A percentile compares a stretch with the other conserved stretches of the same genome.
These are phyloP conservation scores for Stellera chamaejasme DNA, from an alignment of 345 rosid species.

Conservation along the genomic window DNA sequence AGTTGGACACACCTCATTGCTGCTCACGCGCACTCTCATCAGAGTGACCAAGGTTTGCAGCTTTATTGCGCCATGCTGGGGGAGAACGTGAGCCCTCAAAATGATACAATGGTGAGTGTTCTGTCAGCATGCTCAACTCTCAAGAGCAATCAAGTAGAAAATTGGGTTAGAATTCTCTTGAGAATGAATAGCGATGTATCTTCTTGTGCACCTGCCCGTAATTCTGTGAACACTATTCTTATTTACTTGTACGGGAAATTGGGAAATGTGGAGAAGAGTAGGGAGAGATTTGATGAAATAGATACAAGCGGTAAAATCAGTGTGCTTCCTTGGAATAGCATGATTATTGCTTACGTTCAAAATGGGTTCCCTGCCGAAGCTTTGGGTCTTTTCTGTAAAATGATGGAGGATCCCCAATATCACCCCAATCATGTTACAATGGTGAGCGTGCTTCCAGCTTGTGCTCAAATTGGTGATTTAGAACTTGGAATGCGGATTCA, in stretches of 20 bases:
- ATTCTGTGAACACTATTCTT: conserved; percentile 25
- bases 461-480: conserved; percentile 39
- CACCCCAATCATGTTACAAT: conserved; percentile 38
- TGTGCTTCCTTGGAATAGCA: conserved; percentile 37
- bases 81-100: conserved; percentile 20
- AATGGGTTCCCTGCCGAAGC: conserved; percentile 31
- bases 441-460: conserved; percentile 39
- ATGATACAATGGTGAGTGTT: conserved; percentile 29
- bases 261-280: conserved; percentile 25
- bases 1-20: conserved; percentile 31
- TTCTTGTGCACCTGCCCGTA: background rate
- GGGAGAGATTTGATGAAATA: conserved; percentile 26
- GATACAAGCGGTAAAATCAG: conserved; percentile 15
- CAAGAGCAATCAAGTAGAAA: conserved; percentile 16
- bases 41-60: conserved; percentile 23
- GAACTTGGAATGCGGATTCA: conserved; percentile 34
- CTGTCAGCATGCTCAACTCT: conserved; percentile 28
- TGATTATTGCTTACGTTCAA: conserved; percentile 32
- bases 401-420: conserved; percentile 16
- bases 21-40: conserved; percentile 24
- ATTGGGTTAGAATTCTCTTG: conserved; percentile 21
- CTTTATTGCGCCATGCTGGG: conserved; percentile 23
- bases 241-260: conserved; percentile 30
- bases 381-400: conserved; percentile 22
- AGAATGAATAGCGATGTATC: conserved; percentile 3